Evolutionary conservation across 495 filamentous ascomycete species (phyloP).

Genomic region (Friedmanniomyces endolithicus): DNA sequence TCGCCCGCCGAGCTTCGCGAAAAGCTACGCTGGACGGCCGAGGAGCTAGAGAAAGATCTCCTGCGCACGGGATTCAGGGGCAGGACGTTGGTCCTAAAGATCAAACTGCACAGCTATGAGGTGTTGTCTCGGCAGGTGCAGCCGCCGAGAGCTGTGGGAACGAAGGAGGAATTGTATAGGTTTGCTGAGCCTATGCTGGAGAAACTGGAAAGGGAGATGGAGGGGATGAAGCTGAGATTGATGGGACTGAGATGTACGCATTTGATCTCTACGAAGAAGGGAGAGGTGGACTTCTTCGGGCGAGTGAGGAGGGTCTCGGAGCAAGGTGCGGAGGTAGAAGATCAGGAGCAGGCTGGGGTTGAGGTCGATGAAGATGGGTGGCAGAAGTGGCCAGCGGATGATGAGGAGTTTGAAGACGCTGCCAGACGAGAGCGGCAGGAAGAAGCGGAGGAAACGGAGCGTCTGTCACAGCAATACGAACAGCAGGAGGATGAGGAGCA

Average conservation of each 20-base stretch:
- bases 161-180: constrained; percentile 71
- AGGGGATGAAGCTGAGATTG: constrained; percentile 65
- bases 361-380: constrained; percentile 36
- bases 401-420: constrained; percentile 51
- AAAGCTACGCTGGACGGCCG: constrained; percentile 66
- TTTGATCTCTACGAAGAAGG: constrained; percentile 70
- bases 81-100: constrained; percentile 76
- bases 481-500: neutral
- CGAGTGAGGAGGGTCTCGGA: constrained; percentile 21
- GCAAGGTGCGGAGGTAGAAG: constrained; percentile 6
- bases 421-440: constrained; percentile 52
- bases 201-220: constrained; percentile 78
- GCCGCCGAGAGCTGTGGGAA: constrained; percentile 55
- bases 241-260: constrained; percentile 84
- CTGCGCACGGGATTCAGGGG: constrained; percentile 71
- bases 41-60: constrained; percentile 83
- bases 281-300: constrained; percentile 69
- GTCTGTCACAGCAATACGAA: constrained; percentile 45
- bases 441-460: constrained; percentile 52
- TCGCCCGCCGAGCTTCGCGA: constrained; percentile 54
- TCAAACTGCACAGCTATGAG: constrained; percentile 90
- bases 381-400: constrained; percentile 44
- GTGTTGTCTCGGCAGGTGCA: constrained; percentile 72
- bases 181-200: constrained; percentile 70
- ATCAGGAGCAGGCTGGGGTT: constrained; percentile 14